Percentiles rank a stretch among this genome's conserved stretches.
Conservation (phyloP, 2,329 filamentous ascomycete species). For the Colletotrichum tropicale region DNA sequence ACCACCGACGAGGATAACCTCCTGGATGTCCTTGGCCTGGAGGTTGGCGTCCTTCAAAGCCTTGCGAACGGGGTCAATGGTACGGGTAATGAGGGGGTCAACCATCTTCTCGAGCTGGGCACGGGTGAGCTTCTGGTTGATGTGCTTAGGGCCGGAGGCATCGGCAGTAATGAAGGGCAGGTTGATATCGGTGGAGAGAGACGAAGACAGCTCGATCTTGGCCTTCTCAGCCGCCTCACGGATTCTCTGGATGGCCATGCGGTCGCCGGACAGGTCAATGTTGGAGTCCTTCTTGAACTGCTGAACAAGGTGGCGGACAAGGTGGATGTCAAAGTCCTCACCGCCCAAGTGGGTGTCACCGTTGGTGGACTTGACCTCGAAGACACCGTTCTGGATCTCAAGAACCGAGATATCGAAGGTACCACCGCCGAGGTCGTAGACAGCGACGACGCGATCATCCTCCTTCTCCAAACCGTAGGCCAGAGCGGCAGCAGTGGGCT, state of each 20-base stretch:
- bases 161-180: constrained; percentile 98
- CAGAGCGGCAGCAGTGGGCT: constrained; percentile 93
- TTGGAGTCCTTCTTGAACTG: constrained; percentile 97
- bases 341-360: constrained; percentile 98
- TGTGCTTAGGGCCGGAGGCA: constrained; percentile 95
- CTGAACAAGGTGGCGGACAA: constrained; percentile 91
- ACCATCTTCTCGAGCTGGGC: constrained; percentile 93
- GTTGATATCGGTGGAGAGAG: constrained; percentile 96
- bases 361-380: constrained; percentile 99
- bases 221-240: constrained; percentile 98
- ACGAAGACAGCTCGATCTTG: constrained; percentile 97
- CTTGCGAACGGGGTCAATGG: constrained; percentile 93
- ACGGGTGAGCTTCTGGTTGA: constrained; percentile 93
- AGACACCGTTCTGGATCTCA: constrained; percentile 96
- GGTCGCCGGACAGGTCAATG: constrained; percentile 87
- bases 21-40: constrained; percentile 91
- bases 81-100: constrained; percentile 84
- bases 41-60: constrained; percentile 95
- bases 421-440: constrained; percentile 98
- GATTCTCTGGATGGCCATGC: constrained; percentile 99
- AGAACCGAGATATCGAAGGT: constrained; percentile 99
- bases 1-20: constrained; percentile 97
- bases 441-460: constrained; percentile 85
- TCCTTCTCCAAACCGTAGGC: constrained; percentile 98
- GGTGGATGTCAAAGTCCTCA: constrained; percentile 95